These are phyloP conservation scores for Epichloe sp. DNA, from an alignment of 2,329 filamentous ascomycete genomes.

Conservation along the genomic window DNA sequence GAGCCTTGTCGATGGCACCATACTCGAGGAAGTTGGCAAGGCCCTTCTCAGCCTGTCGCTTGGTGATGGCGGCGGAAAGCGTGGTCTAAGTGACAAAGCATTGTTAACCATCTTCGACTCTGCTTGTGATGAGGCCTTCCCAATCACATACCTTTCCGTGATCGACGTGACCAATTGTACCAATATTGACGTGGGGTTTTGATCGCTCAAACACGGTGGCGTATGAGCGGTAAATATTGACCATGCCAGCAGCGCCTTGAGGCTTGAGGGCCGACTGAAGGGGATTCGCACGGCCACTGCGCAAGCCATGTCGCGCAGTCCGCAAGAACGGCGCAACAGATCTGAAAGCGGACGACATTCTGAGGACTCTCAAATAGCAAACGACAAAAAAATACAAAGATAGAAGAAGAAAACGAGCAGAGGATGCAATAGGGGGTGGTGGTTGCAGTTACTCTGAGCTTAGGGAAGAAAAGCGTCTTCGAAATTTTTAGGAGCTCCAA, in stretches of 20 bases:
- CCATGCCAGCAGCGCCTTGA: slow-evolving; percentile 49
- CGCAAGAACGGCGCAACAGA: slow-evolving; percentile 67
- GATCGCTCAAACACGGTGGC: slow-evolving; percentile 67
- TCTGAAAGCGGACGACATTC: slow-evolving; percentile 72
- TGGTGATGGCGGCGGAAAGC: slow-evolving; percentile 96
- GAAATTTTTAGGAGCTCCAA: slow-evolving; percentile 25
- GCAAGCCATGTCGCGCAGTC: slow-evolving; percentile 64
- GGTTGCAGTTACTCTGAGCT: slow-evolving; percentile 12
- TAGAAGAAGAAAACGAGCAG: slow-evolving; percentile 13
- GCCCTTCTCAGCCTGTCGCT: slow-evolving; percentile 91
- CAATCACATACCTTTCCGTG: slow-evolving; percentile 72
- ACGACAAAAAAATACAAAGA: slow-evolving; percentile 10
- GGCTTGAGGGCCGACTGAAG: slow-evolving; percentile 56
- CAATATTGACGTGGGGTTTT: slow-evolving; percentile 98
- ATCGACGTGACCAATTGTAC: slow-evolving; percentile 98
- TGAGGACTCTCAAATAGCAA: slow-evolving; percentile 19
- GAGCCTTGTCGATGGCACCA: slow-evolving; percentile 95
- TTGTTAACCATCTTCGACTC: neutral
- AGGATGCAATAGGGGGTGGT: slow-evolving; percentile 8
- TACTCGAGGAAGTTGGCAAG: slow-evolving; percentile 93
- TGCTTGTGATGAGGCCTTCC: neutral
- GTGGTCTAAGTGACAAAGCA: slow-evolving; percentile 56
- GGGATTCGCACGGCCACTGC: slow-evolving; percentile 58
- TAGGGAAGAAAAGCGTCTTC: slow-evolving; percentile 10
- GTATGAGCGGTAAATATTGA: slow-evolving; percentile 53